Base-by-base conservation (phyloP, 106 monocot species). In the Dioscorea alata region DNA sequence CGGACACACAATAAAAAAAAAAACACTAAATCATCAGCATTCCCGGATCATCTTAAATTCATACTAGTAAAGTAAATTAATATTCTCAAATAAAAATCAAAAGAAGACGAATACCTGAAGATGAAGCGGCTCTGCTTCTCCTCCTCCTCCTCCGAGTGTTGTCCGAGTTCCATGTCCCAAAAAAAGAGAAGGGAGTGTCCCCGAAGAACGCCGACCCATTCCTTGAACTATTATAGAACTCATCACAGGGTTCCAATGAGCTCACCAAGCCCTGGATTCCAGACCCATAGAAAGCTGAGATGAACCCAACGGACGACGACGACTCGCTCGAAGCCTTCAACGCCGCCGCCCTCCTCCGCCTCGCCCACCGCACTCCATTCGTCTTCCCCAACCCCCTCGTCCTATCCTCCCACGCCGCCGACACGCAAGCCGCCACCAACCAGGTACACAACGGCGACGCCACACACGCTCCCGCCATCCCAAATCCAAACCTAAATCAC, bases 371-470 rank as follows among this genome's bases (percentile, higher is more conserved):
- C 42, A 14, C 19, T 34, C 42, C 42, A 12, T 58, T 31, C 19
- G 22, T 17, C 32, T 12, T 21, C 56, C 13, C 28, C 57, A 14
- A 57, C 49, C 58, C 61, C 70, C 35, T 57, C 32, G 70, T 49
- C 17, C 63, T 63, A 56, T 78, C 75, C 51, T 74, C 69, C 70
- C 71, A 81, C 23, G 75, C 66, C 60, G 67, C 72, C 15, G 87
- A 83, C 80, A 83, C 77, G 79, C 87, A 80, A 33, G 88, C 81
- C 20, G 85, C 80, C 31, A 83, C 89, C 16, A 89, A 68, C 89
- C 85, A 82, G 58, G 82, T 77, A 71, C 79, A 82, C 59, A 85
- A 71, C 28, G 89, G 85, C 60, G 85, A 59, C 33, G 89, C 79
- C 79, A 77, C 76, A 31, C 83, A 65, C 50, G 74, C 51, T 60